Base-by-base conservation (phyloP, 2,329 filamentous ascomycete species). In the Lachnellula cervina region DNA sequence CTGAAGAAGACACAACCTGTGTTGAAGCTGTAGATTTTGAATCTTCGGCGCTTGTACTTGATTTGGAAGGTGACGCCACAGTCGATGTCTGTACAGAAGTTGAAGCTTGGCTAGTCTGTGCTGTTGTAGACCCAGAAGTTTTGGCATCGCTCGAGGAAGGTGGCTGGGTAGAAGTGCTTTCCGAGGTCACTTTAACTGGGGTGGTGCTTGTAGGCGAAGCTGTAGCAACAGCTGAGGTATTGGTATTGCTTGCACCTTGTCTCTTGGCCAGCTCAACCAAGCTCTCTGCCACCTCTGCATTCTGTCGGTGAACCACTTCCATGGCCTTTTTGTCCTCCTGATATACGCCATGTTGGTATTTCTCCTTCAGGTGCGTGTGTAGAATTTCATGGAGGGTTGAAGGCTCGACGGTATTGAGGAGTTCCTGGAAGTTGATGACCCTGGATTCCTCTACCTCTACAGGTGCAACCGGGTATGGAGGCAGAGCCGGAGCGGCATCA, bases 261-360 rank as follows among this genome's bases (percentile, higher is more conserved):
- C 86, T 80, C 71, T 82, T 84, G 38, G 82, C 87, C 55, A 90
- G 72, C 55, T 83, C 80, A 54, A 87, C 77, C 60, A 89, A 74
- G 56, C 81, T 80, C 9, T 78, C 81, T 17, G 85, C 84, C 38
- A 88, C 74, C 38, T 79, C 76, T 21, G 83, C 79, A 66, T 89
- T 79, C 60, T 80, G 78, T 44, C 76, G 74, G 71, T 84, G 80
- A 28, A 88, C 77, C 35, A 79, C 81, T 69, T 87, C 81, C 53
- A 88, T 76, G 25, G 84, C 85, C 11, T 78, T 75, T 62, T 77
- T 78, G 65, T 88, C 86, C 60, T 83, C 81, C 60, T 81, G 77
- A 69, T 85, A 88, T 54, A 89, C 78, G 56, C 86, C 87, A 66
- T 88, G 80, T 68, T 83, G 80, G 72, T 85, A 89, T 66, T 82